Conservation (phyloP, 2,329 filamentous ascomycete species). For the Phyllosticta ampelicida region DNA sequence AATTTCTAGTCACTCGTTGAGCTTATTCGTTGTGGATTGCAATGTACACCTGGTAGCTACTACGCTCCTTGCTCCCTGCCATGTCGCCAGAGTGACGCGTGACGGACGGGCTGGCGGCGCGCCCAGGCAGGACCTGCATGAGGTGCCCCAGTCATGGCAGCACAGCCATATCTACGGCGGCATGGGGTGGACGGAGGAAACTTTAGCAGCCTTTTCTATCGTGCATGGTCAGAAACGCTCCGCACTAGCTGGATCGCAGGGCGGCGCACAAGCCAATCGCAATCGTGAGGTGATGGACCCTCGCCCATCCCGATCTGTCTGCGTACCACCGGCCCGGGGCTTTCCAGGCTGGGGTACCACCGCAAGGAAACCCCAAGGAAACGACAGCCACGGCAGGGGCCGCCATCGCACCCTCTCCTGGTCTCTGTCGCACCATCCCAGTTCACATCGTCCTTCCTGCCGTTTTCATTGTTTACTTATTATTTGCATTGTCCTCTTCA, state of each 20-base stretch:
- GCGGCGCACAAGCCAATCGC: not conserved
- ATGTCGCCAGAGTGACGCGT: no score
- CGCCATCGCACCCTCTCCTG: not conserved
- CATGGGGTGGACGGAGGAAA: no score
- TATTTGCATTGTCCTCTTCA: conserved; percentile 1
- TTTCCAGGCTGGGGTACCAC: not conserved
- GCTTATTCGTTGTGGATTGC: not conserved
- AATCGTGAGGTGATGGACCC: not conserved
- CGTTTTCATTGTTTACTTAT: conserved; percentile 1
- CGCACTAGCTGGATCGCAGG: not conserved
- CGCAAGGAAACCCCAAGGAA: not conserved
- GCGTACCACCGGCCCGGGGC: no score
- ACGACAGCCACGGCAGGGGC: not conserved
- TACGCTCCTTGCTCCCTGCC: no score
- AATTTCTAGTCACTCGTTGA: not conserved
- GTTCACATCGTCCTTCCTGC: not conserved
- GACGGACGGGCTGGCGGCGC: no score
- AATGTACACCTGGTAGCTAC: not conserved
- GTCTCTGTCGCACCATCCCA: not conserved
- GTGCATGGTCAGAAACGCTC: no score
- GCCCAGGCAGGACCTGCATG: no score
- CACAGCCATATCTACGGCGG: no score
- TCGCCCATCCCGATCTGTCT: not conserved
- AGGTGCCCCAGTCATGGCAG: no score
- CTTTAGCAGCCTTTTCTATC: no score